phyloP scores from a whole-genome alignment of 495 filamentous ascomycete species.

The Baudoinia panamericana region DNA sequence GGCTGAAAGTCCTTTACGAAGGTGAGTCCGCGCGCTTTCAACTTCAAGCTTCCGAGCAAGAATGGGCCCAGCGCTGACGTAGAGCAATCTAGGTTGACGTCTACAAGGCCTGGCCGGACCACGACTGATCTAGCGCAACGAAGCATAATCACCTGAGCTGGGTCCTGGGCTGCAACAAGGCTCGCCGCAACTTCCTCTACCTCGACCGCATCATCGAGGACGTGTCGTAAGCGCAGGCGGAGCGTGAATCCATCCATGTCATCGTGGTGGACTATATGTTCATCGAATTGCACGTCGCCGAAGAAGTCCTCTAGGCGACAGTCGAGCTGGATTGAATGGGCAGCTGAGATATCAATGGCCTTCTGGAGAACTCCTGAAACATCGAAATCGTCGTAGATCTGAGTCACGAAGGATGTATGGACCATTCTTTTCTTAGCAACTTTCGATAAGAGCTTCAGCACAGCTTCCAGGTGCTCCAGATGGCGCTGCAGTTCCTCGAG shows the following conservation, averaged over 20 bases:
- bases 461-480: conserved; percentile 67
- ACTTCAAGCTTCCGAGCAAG: conserved; percentile 55
- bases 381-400: conserved; percentile 39
- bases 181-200: conserved; percentile 54
- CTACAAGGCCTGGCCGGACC: conserved; percentile 38
- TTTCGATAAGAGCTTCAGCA: conserved; percentile 65
- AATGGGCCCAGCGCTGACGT: conserved; percentile 54
- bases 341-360: conserved; percentile 47
- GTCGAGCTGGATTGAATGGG: conserved; percentile 49
- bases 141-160: conserved; percentile 53
- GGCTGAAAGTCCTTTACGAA: conserved; percentile 45
- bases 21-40: conserved; percentile 54
- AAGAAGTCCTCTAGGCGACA: conserved; percentile 64
- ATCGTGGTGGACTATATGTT: conserved; percentile 53
- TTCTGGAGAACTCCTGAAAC: conserved; percentile 51
- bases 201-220: conserved; percentile 57
- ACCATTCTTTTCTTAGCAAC: conserved; percentile 43
- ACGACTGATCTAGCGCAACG: conserved; percentile 33
- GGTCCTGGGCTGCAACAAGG: conserved; percentile 37
- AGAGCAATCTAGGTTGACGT: conserved; percentile 35
- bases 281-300: conserved; percentile 52
- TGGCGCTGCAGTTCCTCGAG: conserved; percentile 60
- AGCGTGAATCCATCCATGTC: conserved; percentile 69
- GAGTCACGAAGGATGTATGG: conserved; percentile 4
- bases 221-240: conserved; percentile 52